phyloP scores from a whole-genome alignment of 192 early-diverging fungal species.

The Gonapodya sp. region DNA sequence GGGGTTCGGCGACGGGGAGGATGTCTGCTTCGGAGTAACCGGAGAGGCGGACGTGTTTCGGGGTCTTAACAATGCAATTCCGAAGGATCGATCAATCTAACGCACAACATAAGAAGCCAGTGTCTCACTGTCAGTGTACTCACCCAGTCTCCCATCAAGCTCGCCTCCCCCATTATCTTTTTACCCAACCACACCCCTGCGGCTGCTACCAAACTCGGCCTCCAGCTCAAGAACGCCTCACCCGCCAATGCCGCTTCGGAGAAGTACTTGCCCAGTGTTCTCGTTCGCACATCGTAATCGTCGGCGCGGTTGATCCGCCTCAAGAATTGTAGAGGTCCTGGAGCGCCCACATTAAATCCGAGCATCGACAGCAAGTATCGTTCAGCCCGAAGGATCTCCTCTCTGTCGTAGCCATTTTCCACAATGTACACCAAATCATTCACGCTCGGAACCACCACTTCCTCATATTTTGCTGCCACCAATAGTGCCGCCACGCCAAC shows the following conservation, averaged over 20 bases:
- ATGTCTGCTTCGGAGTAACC: not conserved
- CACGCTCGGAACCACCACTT: constrained; percentile 40
- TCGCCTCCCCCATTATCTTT: constrained; percentile 26
- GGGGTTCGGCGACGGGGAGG: not conserved
- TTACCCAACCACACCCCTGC: constrained; percentile 31
- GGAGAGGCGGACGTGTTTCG: not conserved
- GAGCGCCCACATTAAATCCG: constrained; percentile 46
- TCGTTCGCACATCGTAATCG: constrained; percentile 41
- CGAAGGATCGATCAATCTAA: not conserved
- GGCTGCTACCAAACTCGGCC: constrained; percentile 34
- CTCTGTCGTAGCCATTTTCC: constrained; percentile 29
- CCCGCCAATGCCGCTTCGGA: constrained; percentile 46
- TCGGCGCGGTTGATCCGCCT: constrained; percentile 49
- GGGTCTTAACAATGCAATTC: not conserved
- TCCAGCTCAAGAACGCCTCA: constrained; percentile 40
- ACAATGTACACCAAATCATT: constrained; percentile 37
- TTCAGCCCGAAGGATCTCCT: constrained; percentile 43
- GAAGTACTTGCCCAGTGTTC: constrained; percentile 51
- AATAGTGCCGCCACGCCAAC: constrained; percentile 40
- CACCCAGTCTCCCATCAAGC: not conserved
- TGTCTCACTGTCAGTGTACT: not conserved
- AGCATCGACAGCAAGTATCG: constrained; percentile 41
- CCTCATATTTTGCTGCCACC: constrained; percentile 49
- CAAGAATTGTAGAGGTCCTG: constrained; percentile 46
- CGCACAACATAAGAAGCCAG: not conserved